phyloP scores from a whole-genome alignment of 2,329 filamentous ascomycete genomes.

The Nemania serpens region DNA sequence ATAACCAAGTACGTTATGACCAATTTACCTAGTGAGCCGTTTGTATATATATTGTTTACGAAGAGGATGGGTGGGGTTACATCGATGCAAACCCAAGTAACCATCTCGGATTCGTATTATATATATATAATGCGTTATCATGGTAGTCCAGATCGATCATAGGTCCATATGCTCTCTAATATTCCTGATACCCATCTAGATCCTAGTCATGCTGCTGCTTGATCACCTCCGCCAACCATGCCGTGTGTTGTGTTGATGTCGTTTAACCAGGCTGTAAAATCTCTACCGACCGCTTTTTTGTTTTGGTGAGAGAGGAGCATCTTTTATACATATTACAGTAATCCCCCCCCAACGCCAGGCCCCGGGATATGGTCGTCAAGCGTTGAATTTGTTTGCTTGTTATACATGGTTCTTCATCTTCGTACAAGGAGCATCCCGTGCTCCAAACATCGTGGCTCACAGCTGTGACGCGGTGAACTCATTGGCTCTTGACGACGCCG shows the following conservation, averaged over 20 bases:
- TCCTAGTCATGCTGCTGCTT: slow-evolving; percentile 7
- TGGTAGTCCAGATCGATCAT: slow-evolving; percentile 8
- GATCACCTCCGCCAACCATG: slow-evolving; percentile 11
- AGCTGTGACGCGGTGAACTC: slow-evolving; percentile 14
- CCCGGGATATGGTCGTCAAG: slow-evolving; percentile 28
- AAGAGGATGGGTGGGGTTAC: too few relatives aligned
- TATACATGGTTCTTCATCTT: slow-evolving; percentile 31
- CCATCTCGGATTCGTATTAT: slow-evolving; percentile 11
- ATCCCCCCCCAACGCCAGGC: slow-evolving; percentile 35
- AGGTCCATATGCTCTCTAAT: slow-evolving; percentile 24
- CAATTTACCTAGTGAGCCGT: too few relatives aligned
- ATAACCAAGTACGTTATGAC: too few relatives aligned
- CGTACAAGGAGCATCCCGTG: slow-evolving; percentile 33
- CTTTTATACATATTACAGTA: slow-evolving; percentile 36
- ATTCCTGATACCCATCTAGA: slow-evolving; percentile 24
- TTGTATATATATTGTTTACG: too few relatives aligned
- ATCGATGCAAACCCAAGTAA: too few relatives aligned
- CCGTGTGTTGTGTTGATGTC: slow-evolving; percentile 13
- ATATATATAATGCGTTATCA: slow-evolving; percentile 3
- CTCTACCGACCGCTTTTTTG: slow-evolving; percentile 32
- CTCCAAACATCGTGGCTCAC: slow-evolving; percentile 8
- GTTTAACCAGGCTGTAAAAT: slow-evolving; percentile 20
- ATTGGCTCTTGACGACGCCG: slow-evolving; percentile 83
- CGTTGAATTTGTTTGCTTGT: slow-evolving; percentile 32
- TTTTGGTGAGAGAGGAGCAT: slow-evolving; percentile 41